Conservation (phyloP, 1,284 basidiomycete species). For the Malassezia globosa region DNA sequence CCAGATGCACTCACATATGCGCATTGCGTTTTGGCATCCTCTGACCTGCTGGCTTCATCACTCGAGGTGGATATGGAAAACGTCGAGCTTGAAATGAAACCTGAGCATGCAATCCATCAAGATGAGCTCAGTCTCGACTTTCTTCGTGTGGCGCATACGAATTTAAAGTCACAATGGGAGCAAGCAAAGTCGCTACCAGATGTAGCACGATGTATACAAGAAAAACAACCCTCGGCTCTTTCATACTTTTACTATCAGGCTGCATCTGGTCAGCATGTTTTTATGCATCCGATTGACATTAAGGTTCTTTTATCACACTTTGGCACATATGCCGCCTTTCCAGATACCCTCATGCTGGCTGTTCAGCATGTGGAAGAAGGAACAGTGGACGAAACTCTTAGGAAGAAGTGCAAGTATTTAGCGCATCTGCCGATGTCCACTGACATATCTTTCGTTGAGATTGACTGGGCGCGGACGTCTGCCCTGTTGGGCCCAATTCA, state of each 20-base stretch:
- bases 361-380: slow-evolving; percentile 63
- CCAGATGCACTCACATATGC: slow-evolving; percentile 80
- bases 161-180: slow-evolving; percentile 38
- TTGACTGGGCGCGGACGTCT: slow-evolving; percentile 52
- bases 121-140: slow-evolving; percentile 70
- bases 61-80: slow-evolving; percentile 65
- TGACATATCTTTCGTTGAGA: slow-evolving; percentile 87
- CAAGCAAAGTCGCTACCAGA: slow-evolving; percentile 8
- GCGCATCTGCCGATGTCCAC: slow-evolving; percentile 79
- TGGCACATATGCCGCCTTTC: slow-evolving; percentile 70
- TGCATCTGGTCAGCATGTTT: slow-evolving; percentile 77
- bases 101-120: slow-evolving; percentile 51
- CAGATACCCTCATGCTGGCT: slow-evolving; percentile 64
- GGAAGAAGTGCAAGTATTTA: slow-evolving; percentile 89
- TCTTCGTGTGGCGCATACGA: slow-evolving; percentile 58
- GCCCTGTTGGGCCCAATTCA: slow-evolving; percentile 14
- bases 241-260: slow-evolving; percentile 90
- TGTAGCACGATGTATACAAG: not conserved
- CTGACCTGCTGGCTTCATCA: slow-evolving; percentile 60
- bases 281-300: slow-evolving; percentile 89
- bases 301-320: slow-evolving; percentile 79
- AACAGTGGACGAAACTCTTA: slow-evolving; percentile 74
- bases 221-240: not conserved
- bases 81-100: slow-evolving; percentile 54
- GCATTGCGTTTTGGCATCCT: slow-evolving; percentile 92